Conservation (phyloP, 2,329 filamentous ascomycete genomes). For the Sarocladium brachiariae region DNA sequence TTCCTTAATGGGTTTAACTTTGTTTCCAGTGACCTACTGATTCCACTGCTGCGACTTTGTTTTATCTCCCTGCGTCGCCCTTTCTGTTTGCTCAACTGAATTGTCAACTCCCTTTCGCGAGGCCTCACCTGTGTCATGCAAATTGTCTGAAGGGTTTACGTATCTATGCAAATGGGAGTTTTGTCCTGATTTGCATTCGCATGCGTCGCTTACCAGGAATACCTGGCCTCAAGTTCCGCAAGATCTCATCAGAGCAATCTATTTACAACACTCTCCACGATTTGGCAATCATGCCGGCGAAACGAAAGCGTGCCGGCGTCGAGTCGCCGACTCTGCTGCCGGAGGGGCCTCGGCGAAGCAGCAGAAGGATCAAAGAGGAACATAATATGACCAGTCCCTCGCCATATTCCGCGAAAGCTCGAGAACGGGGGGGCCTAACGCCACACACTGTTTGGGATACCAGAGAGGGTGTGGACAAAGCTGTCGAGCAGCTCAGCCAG, state of each 20-base stretch:
- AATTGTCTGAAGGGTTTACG: neutral
- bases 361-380: conserved; percentile 17
- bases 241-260: neutral
- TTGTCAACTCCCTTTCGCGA: no score
- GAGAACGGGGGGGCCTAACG: neutral
- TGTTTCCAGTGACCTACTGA: no score
- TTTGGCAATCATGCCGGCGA: conserved; percentile 26
- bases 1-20: no score
- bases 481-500: conserved; percentile 37
- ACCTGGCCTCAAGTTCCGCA: no score
- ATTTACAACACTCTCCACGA: neutral
- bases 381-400: neutral
- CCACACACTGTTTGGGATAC: conserved; percentile 10
- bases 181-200: no score
- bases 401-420: neutral
- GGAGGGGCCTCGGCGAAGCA: conserved; percentile 20
- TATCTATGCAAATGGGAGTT: neutral
- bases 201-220: neutral
- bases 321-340: conserved; percentile 16
- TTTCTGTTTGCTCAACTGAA: no score
- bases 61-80: no score
- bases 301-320: conserved; percentile 28
- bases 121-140: neutral
- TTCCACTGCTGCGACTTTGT: no score
- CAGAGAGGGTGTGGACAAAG: conserved; percentile 27